Percentiles rank a stretch among this genome's conserved stretches.
Evolutionary conservation across 495 filamentous ascomycete genomes (phyloP).

Genomic region (Cercophora samala): DNA sequence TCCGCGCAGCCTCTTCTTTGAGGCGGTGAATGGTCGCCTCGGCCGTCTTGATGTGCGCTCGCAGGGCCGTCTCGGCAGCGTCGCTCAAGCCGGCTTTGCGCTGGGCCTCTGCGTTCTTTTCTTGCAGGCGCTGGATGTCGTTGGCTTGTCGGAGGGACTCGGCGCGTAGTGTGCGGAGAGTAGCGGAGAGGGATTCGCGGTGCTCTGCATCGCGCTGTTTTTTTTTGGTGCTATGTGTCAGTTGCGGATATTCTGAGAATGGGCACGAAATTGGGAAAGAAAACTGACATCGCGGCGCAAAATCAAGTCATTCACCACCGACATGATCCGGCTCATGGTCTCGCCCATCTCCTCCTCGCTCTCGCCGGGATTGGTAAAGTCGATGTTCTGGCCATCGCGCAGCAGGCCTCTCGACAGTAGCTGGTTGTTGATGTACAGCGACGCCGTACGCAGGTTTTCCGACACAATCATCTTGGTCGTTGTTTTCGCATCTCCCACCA

Average conservation of each 20-base stretch:
- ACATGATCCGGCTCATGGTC: constrained; percentile 84
- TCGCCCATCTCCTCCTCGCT: constrained; percentile 59
- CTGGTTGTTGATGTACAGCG: constrained; percentile 94
- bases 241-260: constrained; percentile 3
- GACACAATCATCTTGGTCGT: constrained; percentile 60
- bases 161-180: constrained; percentile 69
- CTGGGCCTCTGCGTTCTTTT: constrained; percentile 67
- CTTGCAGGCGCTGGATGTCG: constrained; percentile 56
- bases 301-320: constrained; percentile 88
- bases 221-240: constrained; percentile 18
- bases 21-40: constrained; percentile 66
- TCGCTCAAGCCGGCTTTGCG: constrained; percentile 73
- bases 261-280: not conserved
- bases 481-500: not conserved
- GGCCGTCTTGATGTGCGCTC: constrained; percentile 63
- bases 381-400: constrained; percentile 76
- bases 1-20: constrained; percentile 74
- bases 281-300: constrained; percentile 70
- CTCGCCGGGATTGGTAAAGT: constrained; percentile 75
- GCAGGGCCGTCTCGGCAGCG: constrained; percentile 66
- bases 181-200: constrained; percentile 73
- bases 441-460: constrained; percentile 80
- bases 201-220: constrained; percentile 83
- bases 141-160: constrained; percentile 67
- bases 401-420: constrained; percentile 84